Conservation (phyloP, 2,329 filamentous ascomycete species). For the Fusarium penzigii region DNA sequence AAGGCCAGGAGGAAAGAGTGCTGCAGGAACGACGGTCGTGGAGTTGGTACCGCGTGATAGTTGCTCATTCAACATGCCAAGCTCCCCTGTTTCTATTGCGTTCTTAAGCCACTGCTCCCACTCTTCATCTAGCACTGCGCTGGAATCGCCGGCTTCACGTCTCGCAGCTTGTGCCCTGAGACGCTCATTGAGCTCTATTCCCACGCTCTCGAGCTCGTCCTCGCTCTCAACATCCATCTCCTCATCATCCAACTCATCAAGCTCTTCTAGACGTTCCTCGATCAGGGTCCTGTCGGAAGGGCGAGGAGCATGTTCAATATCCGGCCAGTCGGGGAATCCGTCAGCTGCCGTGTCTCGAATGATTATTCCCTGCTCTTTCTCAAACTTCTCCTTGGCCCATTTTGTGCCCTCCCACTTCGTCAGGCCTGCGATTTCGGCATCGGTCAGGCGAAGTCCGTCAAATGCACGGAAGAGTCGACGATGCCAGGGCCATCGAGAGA, state of each 20-base stretch:
- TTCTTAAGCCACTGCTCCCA: constrained; percentile 77
- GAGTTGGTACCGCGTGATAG: constrained; percentile 33
- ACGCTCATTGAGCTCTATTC: constrained; percentile 63
- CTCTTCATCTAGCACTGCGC: constrained; percentile 65
- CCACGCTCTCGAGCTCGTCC: constrained; percentile 55
- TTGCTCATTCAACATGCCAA: constrained; percentile 49
- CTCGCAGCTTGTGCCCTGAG: constrained; percentile 64
- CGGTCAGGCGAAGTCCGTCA: constrained; percentile 67
- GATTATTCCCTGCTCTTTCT: constrained; percentile 69
- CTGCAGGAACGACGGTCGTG: constrained; percentile 30
- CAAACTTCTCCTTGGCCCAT: constrained; percentile 80
- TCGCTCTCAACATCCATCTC: constrained; percentile 55
- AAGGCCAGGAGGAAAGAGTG: constrained; percentile 53
- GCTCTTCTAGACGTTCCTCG: constrained; percentile 18
- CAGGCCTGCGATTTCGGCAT: constrained; percentile 67
- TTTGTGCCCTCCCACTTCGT: constrained; percentile 83
- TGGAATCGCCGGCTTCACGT: constrained; percentile 60
- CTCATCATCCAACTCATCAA: constrained; percentile 31
- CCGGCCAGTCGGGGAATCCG: constrained; percentile 61
- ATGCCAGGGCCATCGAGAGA: constrained; percentile 76
- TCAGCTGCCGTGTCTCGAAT: constrained; percentile 74
- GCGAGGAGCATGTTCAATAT: constrained; percentile 25
- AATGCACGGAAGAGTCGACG: constrained; percentile 75
- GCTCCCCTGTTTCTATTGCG: constrained; percentile 63
- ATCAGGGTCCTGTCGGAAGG: constrained; percentile 11